Evolutionary conservation across 148 eudicot genomes (phyloP).

Genomic region (Diospyros kaki): DNA sequence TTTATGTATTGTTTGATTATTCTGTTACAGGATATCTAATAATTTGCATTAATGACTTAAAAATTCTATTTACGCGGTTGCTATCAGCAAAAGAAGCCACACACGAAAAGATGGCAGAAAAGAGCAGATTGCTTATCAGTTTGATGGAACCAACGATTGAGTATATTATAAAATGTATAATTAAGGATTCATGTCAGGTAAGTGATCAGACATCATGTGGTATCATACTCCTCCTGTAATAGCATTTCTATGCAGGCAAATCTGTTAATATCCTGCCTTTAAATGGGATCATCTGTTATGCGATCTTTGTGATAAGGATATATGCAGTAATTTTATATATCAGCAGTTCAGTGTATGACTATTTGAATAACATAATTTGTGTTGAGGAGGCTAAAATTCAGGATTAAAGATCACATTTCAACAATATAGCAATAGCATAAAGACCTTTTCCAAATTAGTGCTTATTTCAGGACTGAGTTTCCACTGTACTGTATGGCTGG

Average conservation of each 20-base stretch:
- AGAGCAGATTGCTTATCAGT: conserved; percentile 36
- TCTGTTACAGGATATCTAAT: conserved; percentile 49
- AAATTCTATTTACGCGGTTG: conserved; percentile 32
- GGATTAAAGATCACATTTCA: background rate
- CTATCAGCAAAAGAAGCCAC: conserved; percentile 31
- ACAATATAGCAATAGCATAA: background rate
- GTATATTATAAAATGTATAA: conserved; percentile 48
- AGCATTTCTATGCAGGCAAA: too few relatives aligned
- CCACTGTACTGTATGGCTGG: conserved; percentile 1
- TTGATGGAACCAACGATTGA: conserved; percentile 68
- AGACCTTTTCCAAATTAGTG: background rate
- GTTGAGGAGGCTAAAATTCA: background rate
- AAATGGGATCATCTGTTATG: background rate
- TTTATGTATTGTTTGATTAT: background rate
- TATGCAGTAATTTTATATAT: conserved; percentile 6
- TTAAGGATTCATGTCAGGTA: conserved; percentile 50
- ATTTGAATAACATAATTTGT: background rate
- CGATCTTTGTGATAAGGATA: background rate
- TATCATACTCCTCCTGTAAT: conserved; percentile 4
- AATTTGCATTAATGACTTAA: conserved; percentile 51
- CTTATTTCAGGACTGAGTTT: background rate
- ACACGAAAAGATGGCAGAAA: conserved; percentile 19
- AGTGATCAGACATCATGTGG: conserved; percentile 13
- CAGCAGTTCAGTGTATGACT: background rate
- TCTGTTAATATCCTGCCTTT: background rate